Percentiles rank a stretch among this genome's conserved stretches.
phyloP scores from a whole-genome alignment of 2,329 filamentous ascomycete genomes.

The Paramyrothecium roridum region DNA sequence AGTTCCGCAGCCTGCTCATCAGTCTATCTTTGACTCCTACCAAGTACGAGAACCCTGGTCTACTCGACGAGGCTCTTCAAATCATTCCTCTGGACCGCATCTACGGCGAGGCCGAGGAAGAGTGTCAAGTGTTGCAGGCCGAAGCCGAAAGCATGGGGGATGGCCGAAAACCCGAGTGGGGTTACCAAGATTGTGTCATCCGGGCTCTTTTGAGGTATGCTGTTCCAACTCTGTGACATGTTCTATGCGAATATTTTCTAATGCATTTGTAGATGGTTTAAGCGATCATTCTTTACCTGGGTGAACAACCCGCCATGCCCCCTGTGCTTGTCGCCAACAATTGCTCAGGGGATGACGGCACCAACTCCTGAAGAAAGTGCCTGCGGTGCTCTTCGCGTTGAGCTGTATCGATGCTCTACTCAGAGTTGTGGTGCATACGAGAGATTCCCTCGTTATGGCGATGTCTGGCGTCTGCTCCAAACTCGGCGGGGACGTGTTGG shows the following conservation, averaged over 20 bases:
- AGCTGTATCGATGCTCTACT: slow-evolving; percentile 84
- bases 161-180: slow-evolving; percentile 82
- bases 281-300: slow-evolving; percentile 90
- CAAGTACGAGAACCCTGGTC: slow-evolving; percentile 93
- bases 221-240: background rate
- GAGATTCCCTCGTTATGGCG: slow-evolving; percentile 89
- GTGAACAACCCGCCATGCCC: slow-evolving; percentile 92
- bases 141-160: slow-evolving; percentile 85
- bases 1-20: slow-evolving; percentile 78
- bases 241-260: slow-evolving; percentile 8
- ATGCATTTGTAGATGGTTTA: slow-evolving; percentile 68
- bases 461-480: slow-evolving; percentile 89
- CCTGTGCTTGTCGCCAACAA: slow-evolving; percentile 76
- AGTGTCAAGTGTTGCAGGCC: slow-evolving; percentile 81
- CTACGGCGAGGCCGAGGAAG: slow-evolving; percentile 91
- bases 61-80: slow-evolving; percentile 87
- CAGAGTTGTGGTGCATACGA: slow-evolving; percentile 74
- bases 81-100: slow-evolving; percentile 86
- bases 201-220: slow-evolving; percentile 77
- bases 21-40: slow-evolving; percentile 84
- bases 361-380: slow-evolving; percentile 87
- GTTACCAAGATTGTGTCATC: slow-evolving; percentile 96
- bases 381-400: slow-evolving; percentile 81
- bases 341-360: slow-evolving; percentile 77
- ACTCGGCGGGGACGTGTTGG: slow-evolving; percentile 82